A percentile compares a stretch with the other conserved stretches of the same genome.
Evolutionary conservation across 1,284 basidiomycete species (phyloP).

Genomic region (Peniophora sp.): DNA sequence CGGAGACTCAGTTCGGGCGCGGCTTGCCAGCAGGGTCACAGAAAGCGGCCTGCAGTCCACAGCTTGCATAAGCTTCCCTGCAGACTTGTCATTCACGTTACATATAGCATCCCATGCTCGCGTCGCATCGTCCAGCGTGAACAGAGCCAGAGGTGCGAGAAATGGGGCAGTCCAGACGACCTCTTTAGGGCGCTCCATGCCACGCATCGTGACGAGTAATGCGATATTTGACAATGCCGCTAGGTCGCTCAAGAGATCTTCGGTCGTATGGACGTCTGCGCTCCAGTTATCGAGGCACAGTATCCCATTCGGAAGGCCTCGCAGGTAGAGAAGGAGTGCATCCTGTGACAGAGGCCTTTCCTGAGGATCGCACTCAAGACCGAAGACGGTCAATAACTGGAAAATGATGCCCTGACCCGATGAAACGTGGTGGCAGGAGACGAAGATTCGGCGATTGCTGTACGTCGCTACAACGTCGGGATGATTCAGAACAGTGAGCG

Average conservation of each 20-base stretch:
- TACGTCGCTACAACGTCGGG: constrained; percentile 11
- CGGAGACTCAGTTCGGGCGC: constrained; percentile 4
- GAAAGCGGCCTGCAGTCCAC: constrained; percentile 9
- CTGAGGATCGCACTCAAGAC: background rate
- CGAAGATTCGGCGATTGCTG: constrained; percentile 16
- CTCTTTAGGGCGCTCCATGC: constrained; percentile 2
- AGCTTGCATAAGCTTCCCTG: constrained; percentile 1
- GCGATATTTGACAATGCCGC: background rate
- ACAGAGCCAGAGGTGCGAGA: constrained; percentile 2
- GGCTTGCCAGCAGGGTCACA: constrained; percentile 7
- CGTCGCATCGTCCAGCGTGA: constrained; percentile 1
- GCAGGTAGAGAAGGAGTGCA: constrained; percentile 8
- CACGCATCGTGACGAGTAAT: constrained; percentile 6
- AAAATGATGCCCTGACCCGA: constrained; percentile 16
- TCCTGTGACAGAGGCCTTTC: background rate
- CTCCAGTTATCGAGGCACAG: constrained; percentile 28
- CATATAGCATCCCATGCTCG: constrained; percentile 4
- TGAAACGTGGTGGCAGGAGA: constrained; percentile 18
- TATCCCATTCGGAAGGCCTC: constrained; percentile 11
- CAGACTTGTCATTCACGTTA: background rate
- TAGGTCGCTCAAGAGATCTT: constrained; percentile 3
- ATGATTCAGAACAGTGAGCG: constrained; percentile 19
- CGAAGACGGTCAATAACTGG: constrained; percentile 13
- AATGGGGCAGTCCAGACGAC: constrained; percentile 5
- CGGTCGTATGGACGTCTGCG: constrained; percentile 3